Conservation (phyloP, 1,139 yeast species). For the Chernovozyma sophiae-reginae region DNA sequence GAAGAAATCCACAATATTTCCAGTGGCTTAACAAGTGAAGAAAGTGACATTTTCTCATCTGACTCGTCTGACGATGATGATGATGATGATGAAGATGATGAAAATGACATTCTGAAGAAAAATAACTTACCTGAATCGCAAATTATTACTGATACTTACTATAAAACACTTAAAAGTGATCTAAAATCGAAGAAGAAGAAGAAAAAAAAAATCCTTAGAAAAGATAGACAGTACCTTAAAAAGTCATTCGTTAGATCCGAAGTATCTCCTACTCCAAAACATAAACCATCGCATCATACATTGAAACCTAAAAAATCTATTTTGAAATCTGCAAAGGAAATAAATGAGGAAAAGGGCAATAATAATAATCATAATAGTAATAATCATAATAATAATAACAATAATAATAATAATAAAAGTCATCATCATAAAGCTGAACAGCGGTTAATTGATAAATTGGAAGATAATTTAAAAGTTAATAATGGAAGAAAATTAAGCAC, state of each 20-base stretch:
- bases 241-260: not conserved
- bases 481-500: not conserved
- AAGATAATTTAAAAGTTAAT: slow-evolving; percentile 5
- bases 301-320: slow-evolving; percentile 42
- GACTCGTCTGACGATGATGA: slow-evolving; percentile 2
- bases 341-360: not conserved
- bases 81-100: slow-evolving; percentile 5
- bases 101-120: not conserved
- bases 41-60: slow-evolving; percentile 1
- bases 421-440: not conserved
- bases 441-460: slow-evolving; percentile 1
- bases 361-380: not conserved
- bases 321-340: slow-evolving; percentile 20
- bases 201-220: not conserved
- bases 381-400: too few relatives aligned
- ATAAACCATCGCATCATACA: slow-evolving; percentile 40
- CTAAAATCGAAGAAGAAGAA: slow-evolving; percentile 8
- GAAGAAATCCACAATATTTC: not conserved
- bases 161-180: slow-evolving; percentile 1
- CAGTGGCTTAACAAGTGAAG: slow-evolving; percentile 2
- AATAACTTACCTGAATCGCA: not conserved
- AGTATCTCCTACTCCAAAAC: slow-evolving; percentile 43
- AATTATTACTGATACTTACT: slow-evolving; percentile 2
- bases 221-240: not conserved
- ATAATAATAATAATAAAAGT: too few relatives aligned